phyloP scores from a whole-genome alignment of 768 basidiomycete genomes.

The Lepiota brunneoincarnata region DNA sequence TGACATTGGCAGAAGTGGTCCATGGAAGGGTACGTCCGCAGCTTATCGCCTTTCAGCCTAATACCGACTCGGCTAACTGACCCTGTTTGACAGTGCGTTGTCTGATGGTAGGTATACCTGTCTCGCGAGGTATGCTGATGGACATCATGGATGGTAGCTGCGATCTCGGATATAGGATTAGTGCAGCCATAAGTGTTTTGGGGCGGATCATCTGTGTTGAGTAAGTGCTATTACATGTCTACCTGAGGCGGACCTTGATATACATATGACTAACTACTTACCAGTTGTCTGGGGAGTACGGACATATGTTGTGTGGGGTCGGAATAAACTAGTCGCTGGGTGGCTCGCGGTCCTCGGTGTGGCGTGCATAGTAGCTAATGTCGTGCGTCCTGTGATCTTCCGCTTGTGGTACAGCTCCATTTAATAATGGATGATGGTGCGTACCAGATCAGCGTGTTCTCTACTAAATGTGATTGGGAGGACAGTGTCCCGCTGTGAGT shows the following conservation, averaged over 20 bases:
- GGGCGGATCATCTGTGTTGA: background rate
- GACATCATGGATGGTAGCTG: background rate
- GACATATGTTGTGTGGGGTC: background rate
- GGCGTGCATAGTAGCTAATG: background rate
- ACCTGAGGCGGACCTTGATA: too few relatives aligned
- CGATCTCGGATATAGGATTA: constrained; percentile 5
- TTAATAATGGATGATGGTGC: background rate
- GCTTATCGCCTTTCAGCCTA: background rate
- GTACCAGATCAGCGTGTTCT: background rate
- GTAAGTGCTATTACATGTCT: background rate
- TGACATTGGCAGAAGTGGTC: background rate
- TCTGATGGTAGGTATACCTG: too few relatives aligned
- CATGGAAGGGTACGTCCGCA: constrained; percentile 2
- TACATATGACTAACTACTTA: background rate
- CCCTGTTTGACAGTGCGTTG: too few relatives aligned
- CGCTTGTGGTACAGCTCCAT: background rate
- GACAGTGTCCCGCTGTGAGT: background rate
- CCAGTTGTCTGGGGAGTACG: constrained; percentile 2
- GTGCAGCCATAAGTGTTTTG: background rate
- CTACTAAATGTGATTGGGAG: background rate
- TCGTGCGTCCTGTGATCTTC: too few relatives aligned
- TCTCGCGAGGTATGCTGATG: background rate
- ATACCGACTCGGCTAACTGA: background rate
- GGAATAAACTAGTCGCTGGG: background rate
- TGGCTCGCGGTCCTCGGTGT: background rate